A percentile compares a stretch with the other conserved stretches of the same genome.
Conservation (phyloP, 2,329 filamentous ascomycete species). For the Pseudogymnoascus pannorum region DNA sequence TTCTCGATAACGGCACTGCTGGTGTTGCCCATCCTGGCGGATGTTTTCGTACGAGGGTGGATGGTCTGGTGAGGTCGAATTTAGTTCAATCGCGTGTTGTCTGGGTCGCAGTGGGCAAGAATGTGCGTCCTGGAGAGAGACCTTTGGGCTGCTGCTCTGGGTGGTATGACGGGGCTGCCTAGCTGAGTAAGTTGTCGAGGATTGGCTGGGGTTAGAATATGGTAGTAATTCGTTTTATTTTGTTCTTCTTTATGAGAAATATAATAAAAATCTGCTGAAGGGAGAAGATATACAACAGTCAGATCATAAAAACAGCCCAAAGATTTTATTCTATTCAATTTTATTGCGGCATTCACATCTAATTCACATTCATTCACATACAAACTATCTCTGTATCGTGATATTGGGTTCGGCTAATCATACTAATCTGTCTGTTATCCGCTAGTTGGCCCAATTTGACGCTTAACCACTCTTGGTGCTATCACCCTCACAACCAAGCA, state of each 20-base stretch:
- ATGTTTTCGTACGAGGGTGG: background rate
- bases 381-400: conserved; percentile 6
- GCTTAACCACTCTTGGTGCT: background rate
- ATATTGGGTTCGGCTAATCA: conserved; percentile 3
- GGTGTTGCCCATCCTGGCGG: conserved; percentile 56
- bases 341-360: background rate
- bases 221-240: no score
- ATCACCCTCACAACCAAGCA: conserved; percentile 10
- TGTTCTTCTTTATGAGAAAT: no score
- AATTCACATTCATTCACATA: background rate
- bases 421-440: conserved; percentile 1
- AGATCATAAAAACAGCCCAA: background rate
- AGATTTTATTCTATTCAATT: background rate
- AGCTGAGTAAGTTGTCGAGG: background rate
- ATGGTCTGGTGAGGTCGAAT: background rate
- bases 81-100: background rate
- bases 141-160: background rate
- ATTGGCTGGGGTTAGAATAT: background rate
- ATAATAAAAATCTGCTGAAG: no score
- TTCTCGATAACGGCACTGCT: conserved; percentile 77
- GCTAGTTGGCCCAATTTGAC: background rate
- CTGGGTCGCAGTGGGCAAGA: background rate
- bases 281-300: no score
- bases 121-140: background rate
- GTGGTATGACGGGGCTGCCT: background rate